Base-by-base conservation (phyloP, 257 asterid genomes). In the Forsythia suspensa region DNA sequence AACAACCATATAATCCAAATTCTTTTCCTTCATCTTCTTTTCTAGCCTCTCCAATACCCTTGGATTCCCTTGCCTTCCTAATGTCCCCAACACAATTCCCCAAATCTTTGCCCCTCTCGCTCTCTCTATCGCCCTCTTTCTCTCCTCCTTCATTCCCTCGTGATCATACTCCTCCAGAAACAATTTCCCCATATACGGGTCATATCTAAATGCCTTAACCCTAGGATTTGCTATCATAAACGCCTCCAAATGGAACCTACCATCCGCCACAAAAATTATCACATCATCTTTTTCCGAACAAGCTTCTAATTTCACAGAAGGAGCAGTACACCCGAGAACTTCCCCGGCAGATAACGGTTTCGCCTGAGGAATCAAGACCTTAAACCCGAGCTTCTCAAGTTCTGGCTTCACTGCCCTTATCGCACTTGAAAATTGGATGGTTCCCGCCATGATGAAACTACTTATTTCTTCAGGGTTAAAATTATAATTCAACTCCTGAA, bases 311-410 rank as follows among this genome's bases (percentile, higher is more conserved):
- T 79, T 84, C 81, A 95, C 87, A 69, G 84, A 90, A 4, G 99
- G 98, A 8, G 99, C 99, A 48, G 97, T 95, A 87, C 99, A 95
- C 5, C 98, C 98, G 0, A 95, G 92, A 11, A 95, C 98, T 71
- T 95, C 98, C 79, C 98, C 99, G 1, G 96, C 99, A 4, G 99
- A 95, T 61, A 95, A 86, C n/a, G 99, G 99, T 82, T 88, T 95
- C 0, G 97, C 85, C 73, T 95, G 98, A 40, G 98, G 99, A 46
- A 93, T 81, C 78, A 93, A 80, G 77, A 93, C 92, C 87, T 84
- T 87, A 87, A 95, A 95, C 88, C 98, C 98, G 37, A 90, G 70
- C 29, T 86, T 89, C 82, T 93, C 97, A 21, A 95, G 89, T 72
- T 93, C 97, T 9, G 95, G 94, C 89, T 88, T 95, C 44, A 88